A percentile compares a stretch with the other conserved stretches of the same genome.
These are phyloP conservation scores for Colletotrichum phormii DNA, from an alignment of 2,329 filamentous ascomycete species.

Conservation along the genomic window DNA sequence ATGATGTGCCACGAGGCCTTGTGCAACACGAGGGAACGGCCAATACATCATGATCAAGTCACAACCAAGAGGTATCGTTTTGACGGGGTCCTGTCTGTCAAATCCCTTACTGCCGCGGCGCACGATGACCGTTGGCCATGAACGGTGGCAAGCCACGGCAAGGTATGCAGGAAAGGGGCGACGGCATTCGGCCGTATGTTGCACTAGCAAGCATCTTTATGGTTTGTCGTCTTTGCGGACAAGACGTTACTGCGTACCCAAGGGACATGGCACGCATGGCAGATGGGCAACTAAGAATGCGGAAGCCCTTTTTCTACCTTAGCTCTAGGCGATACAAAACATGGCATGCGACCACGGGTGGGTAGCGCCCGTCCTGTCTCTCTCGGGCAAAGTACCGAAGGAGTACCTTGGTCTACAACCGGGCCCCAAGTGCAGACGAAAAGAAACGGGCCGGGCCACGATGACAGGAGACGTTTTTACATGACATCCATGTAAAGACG, in stretches of 20 bases:
- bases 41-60: constrained; percentile 9
- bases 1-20: neutral
- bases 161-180: constrained; percentile 7
- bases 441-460: constrained; percentile 17
- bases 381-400: neutral
- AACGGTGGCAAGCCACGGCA: constrained; percentile 18
- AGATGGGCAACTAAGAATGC: neutral
- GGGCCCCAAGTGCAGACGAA: neutral
- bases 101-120: constrained; percentile 13
- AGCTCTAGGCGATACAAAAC: constrained; percentile 12
- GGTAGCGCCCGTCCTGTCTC: constrained; percentile 10
- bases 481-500: constrained; percentile 6
- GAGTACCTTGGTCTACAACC: neutral
- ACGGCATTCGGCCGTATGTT: constrained; percentile 11
- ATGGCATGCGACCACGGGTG: constrained; percentile 19
- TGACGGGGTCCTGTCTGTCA: neutral
- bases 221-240: constrained; percentile 19
- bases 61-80: neutral
- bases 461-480: neutral
- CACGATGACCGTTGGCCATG: constrained; percentile 1
- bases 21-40: neutral
- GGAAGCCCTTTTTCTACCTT: neutral
- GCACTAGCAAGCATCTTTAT: constrained; percentile 20
- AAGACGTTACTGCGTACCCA: constrained; percentile 12
- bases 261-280: neutral